phyloP scores from a whole-genome alignment of 768 basidiomycete genomes.

The Mycena haematopus region DNA sequence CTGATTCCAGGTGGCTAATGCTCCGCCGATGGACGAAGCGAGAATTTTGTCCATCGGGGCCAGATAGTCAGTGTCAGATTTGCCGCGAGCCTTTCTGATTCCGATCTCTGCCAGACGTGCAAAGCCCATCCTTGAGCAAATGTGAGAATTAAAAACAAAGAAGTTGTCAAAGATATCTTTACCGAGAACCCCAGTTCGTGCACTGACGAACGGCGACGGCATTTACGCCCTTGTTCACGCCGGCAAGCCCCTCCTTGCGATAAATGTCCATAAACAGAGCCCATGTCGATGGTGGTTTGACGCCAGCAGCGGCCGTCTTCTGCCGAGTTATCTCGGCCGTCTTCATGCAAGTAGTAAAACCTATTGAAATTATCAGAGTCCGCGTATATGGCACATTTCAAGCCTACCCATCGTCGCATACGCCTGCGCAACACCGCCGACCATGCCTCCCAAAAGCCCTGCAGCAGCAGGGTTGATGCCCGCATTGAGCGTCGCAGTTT shows the following conservation, averaged over 20 bases:
- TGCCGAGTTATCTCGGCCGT: constrained; percentile 97
- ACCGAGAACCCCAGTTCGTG: constrained; percentile 95
- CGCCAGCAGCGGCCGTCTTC: constrained; percentile 86
- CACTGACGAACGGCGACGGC: constrained; percentile 91
- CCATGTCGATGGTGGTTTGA: constrained; percentile 91
- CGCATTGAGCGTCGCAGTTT: constrained; percentile 64
- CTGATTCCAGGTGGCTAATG: constrained; percentile 98
- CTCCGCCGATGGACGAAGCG: constrained; percentile 89
- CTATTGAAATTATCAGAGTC: constrained; percentile 46
- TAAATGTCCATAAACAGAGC: constrained; percentile 95
- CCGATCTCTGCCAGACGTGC: constrained; percentile 87
- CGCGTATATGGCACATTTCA: background rate
- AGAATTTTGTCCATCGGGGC: constrained; percentile 86
- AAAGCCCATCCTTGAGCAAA: constrained; percentile 82
- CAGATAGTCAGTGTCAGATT: constrained; percentile 76
- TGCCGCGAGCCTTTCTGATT: constrained; percentile 82
- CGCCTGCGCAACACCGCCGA: constrained; percentile 95
- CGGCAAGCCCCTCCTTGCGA: constrained; percentile 88
- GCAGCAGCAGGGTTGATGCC: constrained; percentile 83
- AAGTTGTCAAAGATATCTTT: constrained; percentile 33
- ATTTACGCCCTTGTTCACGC: constrained; percentile 99
- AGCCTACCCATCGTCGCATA: constrained; percentile 99
- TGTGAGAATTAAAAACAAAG: constrained; percentile 17
- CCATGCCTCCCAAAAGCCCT: constrained; percentile 96
- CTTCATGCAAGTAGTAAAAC: constrained; percentile 99